These are phyloP conservation scores for Guadua angustifolia DNA, from an alignment of 176 grass and related monocot species.

Conservation along the genomic window DNA sequence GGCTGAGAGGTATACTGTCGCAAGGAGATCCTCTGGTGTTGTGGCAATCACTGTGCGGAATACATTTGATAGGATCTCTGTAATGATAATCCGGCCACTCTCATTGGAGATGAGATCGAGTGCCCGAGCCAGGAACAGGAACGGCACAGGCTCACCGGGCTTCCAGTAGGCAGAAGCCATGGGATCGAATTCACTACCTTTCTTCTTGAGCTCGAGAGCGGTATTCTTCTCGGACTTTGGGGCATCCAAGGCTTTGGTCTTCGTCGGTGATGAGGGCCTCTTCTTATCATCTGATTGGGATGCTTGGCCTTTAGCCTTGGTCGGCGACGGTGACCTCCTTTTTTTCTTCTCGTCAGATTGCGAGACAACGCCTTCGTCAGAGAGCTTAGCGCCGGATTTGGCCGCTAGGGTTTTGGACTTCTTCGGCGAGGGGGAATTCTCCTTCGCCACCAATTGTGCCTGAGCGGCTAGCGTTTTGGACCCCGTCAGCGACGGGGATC, in stretches of 20 bases:
- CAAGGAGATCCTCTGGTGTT: conserved; percentile 77
- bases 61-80: conserved; percentile 90
- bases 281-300: conserved; percentile 42
- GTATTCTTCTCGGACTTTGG: conserved; percentile 45
- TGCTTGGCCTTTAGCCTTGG: conserved; percentile 33
- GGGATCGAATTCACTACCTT: conserved; percentile 72
- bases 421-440: conserved; percentile 50
- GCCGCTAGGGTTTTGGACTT: conserved; percentile 58
- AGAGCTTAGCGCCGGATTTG: conserved; percentile 51
- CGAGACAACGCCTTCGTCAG: conserved; percentile 19
- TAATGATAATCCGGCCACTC: conserved; percentile 77
- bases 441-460: conserved; percentile 34
- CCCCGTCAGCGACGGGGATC: conserved; percentile 41
- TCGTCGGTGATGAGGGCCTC: conserved; percentile 33
- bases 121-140: conserved; percentile 79
- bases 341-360: conserved; percentile 26
- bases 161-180: conserved; percentile 77
- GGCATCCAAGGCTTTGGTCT: conserved; percentile 32
- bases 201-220: conserved; percentile 80
- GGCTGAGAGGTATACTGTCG: conserved; percentile 86
- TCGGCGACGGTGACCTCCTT: conserved; percentile 6
- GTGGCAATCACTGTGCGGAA: conserved; percentile 84
- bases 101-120: conserved; percentile 93
- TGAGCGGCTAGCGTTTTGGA: conserved; percentile 34
- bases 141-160: conserved; percentile 75